Conservation (phyloP, 106 monocot genomes). For the Allium cepa region DNA sequence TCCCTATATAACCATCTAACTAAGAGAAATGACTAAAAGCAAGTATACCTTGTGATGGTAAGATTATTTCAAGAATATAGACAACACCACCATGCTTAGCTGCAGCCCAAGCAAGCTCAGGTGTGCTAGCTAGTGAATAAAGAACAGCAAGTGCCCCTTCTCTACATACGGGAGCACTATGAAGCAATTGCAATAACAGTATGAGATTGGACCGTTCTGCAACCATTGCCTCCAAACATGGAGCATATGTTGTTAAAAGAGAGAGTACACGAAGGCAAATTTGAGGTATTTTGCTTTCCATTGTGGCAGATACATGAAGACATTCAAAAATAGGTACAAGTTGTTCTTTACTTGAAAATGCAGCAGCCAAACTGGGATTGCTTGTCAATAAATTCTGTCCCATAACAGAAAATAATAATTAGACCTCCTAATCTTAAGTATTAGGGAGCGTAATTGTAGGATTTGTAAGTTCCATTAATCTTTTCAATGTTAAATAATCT, state of each 20-base stretch:
- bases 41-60: slow-evolving; percentile 72
- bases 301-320: slow-evolving; percentile 38
- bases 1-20: no score
- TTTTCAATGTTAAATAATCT: no score
- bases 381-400: slow-evolving; percentile 82
- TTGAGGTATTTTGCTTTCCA: slow-evolving; percentile 65
- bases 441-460: no score
- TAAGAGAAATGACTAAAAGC: no score
- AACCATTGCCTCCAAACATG: slow-evolving; percentile 98
- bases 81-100: slow-evolving; percentile 99
- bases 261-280: slow-evolving; percentile 67
- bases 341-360: slow-evolving; percentile 78
- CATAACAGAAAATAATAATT: slow-evolving; percentile 7
- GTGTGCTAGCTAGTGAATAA: slow-evolving; percentile 82
- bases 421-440: neutral
- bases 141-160: slow-evolving; percentile 94
- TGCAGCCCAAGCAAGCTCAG: slow-evolving; percentile 97
- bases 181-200: slow-evolving; percentile 81
- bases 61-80: slow-evolving; percentile 92
- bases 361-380: slow-evolving; percentile 72
- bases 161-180: slow-evolving; percentile 63
- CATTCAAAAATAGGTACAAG: slow-evolving; percentile 86
- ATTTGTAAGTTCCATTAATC: no score
- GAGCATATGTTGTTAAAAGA: slow-evolving; percentile 84
- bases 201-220: slow-evolving; percentile 79